Base-by-base conservation (phyloP, 495 filamentous ascomycete species). In the Paragyromitra xinjiangensis region DNA sequence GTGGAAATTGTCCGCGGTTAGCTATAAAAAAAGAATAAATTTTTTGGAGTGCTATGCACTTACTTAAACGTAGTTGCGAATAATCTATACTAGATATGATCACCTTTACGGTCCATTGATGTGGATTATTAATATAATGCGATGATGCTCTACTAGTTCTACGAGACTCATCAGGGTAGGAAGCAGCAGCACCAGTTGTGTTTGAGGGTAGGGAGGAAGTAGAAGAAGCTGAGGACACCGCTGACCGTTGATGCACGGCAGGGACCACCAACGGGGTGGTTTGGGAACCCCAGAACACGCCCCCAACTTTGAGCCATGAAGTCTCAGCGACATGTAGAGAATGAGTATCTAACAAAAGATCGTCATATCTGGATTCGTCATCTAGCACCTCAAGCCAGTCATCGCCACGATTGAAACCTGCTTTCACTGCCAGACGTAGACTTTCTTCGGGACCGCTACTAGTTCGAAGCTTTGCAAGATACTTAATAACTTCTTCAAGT, bases 71-170 rank as follows among this genome's bases (percentile, higher is more conserved):
- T 61, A 81, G 34, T 34, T 81, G 79, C 1, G 83, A 81, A 73
- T 89, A 88, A 82, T 93, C 89, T 76, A 93, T 87, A 64, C 87
- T 85, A 80, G 93, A 90, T 66, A 93, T 89, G 29, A 88, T 91
- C 55, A 93, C 90, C 74, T 90, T 90, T 59, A 93, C 91, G 5
- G 91, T 90, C 91, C 91, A 93, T 19, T 88, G 85, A 70, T 92
- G 90, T 67, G 90, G 87, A 19, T 81, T 83, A 69, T 77, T 83
- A 61, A 81, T 77, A 61, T 71, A 70, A 70, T 65, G 72, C 40
- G 56, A 67, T 44, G 64, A 71, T 59, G 55, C 72, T 73, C 53
- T 81, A 61, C 67, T 69, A 58, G 51, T 80, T 66, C 74, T 78
- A 8, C 56, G 64, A 39, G 67, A 56, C 55, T 66, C 72, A 58